Evolutionary conservation across 352 stramenopile genomes (phyloP).

Genomic region (Phytophthora crassamura): DNA sequence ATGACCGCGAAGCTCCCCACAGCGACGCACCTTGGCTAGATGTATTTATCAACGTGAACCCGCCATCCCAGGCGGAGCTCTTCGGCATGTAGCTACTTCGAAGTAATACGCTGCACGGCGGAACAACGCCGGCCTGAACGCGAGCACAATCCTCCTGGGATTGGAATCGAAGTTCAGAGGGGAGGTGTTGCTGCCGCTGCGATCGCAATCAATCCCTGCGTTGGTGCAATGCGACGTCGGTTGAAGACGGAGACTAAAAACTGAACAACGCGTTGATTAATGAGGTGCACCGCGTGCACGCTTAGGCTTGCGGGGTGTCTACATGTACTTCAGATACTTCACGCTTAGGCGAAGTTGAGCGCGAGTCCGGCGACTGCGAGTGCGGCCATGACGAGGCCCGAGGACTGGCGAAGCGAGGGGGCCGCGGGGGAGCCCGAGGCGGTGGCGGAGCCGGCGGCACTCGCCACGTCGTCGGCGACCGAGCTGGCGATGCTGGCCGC

Average conservation of each 20-base stretch:
- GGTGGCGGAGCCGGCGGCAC: constrained; percentile 20
- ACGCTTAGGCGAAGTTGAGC: constrained; percentile 38
- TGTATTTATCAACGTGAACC: neutral
- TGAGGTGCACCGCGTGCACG: neutral
- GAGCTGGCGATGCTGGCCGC: constrained; percentile 29
- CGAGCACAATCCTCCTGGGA: no score
- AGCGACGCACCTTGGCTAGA: no score
- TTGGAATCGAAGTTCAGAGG: neutral
- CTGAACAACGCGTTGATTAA: constrained; percentile 18
- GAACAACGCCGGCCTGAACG: neutral
- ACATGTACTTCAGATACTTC: constrained; percentile 12
- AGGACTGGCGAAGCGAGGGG: constrained; percentile 23
- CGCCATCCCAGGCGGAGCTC: no score
- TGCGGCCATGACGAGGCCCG: constrained; percentile 23
- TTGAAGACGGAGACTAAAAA: no score
- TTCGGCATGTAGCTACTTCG: no score
- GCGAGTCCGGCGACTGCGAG: constrained; percentile 31
- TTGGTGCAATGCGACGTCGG: no score
- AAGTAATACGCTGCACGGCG: no score
- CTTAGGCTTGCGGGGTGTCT: constrained; percentile 16
- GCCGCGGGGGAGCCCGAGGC: constrained; percentile 18
- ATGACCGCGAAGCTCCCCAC: neutral
- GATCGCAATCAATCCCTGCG: no score
- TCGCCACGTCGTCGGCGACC: constrained; percentile 30
- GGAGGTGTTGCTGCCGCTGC: no score